phyloP scores from a whole-genome alignment of 169 alveolate genomes.

The Plasmodium knowlesi region DNA sequence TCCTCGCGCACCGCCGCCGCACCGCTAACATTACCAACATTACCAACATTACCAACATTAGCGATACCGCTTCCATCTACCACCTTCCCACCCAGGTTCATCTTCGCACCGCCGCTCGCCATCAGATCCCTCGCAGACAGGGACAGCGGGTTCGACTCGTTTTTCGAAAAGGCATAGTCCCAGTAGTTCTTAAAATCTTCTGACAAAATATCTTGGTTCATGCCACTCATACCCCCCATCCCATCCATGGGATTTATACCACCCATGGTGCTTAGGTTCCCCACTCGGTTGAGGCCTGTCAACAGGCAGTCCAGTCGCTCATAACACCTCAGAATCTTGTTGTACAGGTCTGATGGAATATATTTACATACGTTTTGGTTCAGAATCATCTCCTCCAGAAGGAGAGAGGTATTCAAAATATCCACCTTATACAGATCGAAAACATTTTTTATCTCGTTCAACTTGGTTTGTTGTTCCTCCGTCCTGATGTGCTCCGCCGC shows the following conservation, averaged over 20 bases:
- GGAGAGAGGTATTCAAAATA: slow-evolving; percentile 32
- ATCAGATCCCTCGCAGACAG: neutral
- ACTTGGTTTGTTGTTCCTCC: neutral
- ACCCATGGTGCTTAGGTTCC: neutral
- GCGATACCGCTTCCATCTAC: neutral
- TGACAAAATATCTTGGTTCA: slow-evolving; percentile 9
- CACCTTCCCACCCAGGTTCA: neutral
- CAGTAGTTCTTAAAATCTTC: slow-evolving; percentile 63
- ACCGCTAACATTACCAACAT: too few species aligned
- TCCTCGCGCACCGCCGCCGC: slow-evolving; percentile 2
- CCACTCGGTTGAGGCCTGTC: neutral
- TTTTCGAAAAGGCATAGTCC: slow-evolving; percentile 31
- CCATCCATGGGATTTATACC: neutral
- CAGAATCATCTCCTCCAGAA: slow-evolving; percentile 53
- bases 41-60: too few species aligned
- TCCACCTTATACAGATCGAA: slow-evolving; percentile 31
- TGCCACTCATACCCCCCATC: neutral
- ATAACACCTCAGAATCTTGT: slow-evolving; percentile 59
- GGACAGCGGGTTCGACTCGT: neutral
- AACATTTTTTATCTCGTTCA: neutral
- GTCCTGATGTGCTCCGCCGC: neutral
- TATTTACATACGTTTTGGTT: slow-evolving; percentile 32
- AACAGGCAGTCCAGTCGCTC: slow-evolving; percentile 37
- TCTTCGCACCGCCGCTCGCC: neutral
- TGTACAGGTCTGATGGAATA: slow-evolving; percentile 22